A percentile compares a stretch with the other conserved stretches of the same genome.
phyloP scores from a whole-genome alignment of 768 basidiomycete species.

The Boletus fagicola region DNA sequence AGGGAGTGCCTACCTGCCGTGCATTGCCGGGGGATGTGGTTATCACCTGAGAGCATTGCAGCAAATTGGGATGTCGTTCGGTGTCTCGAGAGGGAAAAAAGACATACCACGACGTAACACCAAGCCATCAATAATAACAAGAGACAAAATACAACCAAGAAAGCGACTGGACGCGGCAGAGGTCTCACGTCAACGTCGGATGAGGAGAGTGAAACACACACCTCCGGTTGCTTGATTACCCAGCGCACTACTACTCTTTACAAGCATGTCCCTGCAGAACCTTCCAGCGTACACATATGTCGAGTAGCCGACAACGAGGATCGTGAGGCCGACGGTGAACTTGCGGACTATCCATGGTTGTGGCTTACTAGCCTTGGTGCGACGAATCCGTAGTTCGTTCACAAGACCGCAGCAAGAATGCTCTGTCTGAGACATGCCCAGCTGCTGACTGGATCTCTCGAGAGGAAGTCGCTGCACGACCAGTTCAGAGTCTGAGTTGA shows the following conservation, averaged over 20 bases:
- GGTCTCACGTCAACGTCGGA: conserved; percentile 5
- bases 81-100: background rate
- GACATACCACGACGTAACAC: conserved; percentile 70
- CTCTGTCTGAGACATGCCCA: conserved; percentile 18
- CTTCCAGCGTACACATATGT: conserved; percentile 77
- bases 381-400: conserved; percentile 45
- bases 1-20: conserved; percentile 48
- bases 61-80: background rate
- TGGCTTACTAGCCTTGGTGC: conserved; percentile 41
- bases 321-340: conserved; percentile 56
- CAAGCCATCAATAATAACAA: conserved; percentile 72
- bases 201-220: conserved; percentile 42
- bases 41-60: conserved; percentile 46
- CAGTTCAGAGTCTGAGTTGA: conserved; percentile 9
- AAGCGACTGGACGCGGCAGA: conserved; percentile 47
- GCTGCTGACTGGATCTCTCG: background rate
- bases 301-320: conserved; percentile 63
- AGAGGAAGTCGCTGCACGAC: background rate
- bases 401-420: conserved; percentile 50
- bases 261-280: conserved; percentile 72
- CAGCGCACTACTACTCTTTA: conserved; percentile 39
- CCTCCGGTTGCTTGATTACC: conserved; percentile 58
- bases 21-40: conserved; percentile 70
- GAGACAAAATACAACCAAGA: conserved; percentile 60
- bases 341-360: conserved; percentile 79